phyloP scores from a whole-genome alignment of 2,329 filamentous ascomycete species.

The Paecilomyces formosus region DNA sequence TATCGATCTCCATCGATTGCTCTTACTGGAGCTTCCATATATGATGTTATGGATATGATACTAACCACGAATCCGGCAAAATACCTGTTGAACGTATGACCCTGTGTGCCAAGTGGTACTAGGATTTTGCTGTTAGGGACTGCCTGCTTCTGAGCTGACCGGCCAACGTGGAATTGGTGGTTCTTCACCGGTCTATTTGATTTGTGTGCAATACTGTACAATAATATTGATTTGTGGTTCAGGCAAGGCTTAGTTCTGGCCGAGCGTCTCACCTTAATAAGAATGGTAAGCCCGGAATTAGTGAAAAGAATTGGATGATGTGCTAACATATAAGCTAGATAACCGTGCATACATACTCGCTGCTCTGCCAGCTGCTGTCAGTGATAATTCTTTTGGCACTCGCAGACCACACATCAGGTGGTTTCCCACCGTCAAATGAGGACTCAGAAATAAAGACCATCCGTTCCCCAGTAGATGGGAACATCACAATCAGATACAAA shows the following conservation, averaged over 20 bases:
- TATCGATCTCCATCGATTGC: not conserved
- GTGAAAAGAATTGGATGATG: not conserved
- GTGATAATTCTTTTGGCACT: not conserved
- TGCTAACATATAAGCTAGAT: not conserved
- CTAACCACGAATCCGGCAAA: not conserved
- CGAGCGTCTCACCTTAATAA: not conserved
- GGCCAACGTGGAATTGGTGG: not conserved
- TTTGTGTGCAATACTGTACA: not conserved
- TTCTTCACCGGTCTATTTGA: not conserved
- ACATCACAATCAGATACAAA: constrained; percentile 63
- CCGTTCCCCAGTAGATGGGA: constrained; percentile 51
- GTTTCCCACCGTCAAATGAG: not conserved
- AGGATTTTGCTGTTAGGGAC: too few relatives aligned
- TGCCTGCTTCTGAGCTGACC: too few relatives aligned
- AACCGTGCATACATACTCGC: not conserved
- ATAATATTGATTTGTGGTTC: not conserved
- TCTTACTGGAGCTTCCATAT: not conserved
- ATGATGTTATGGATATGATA: not conserved
- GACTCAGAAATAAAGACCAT: constrained; percentile 47
- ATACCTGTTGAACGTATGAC: not conserved
- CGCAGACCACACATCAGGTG: not conserved
- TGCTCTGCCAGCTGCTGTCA: not conserved
- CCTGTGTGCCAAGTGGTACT: too few relatives aligned
- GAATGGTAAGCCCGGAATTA: not conserved
- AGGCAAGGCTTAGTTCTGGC: not conserved